Conservation (phyloP, 306 rosid species). For the Comarum palustre region DNA sequence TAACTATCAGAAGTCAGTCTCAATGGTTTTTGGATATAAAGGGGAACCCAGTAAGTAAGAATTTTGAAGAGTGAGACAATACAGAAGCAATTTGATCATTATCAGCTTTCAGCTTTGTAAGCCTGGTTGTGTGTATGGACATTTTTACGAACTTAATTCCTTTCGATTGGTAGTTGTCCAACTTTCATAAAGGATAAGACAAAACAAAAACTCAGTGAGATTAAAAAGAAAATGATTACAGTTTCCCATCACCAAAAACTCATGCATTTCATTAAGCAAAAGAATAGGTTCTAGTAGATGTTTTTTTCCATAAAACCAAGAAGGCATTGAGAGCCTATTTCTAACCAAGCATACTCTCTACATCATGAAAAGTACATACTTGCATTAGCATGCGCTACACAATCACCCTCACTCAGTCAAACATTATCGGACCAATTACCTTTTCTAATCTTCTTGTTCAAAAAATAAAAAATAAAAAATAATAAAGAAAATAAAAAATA, state of each 20-base stretch:
- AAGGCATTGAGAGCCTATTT: background rate
- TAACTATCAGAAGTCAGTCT: background rate
- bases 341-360: too few species aligned
- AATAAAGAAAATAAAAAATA: too few species aligned
- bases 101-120: conserved; percentile 1
- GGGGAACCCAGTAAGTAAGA: background rate
- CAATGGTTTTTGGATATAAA: background rate
- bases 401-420: background rate
- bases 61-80: background rate
- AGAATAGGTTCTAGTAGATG: too few species aligned
- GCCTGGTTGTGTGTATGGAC: background rate
- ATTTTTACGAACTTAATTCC: conserved; percentile 10
- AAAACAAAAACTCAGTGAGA: background rate
- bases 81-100: background rate
- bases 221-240: background rate
- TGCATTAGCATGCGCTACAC: background rate
- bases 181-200: background rate
- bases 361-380: too few species aligned
- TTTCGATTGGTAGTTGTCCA: background rate
- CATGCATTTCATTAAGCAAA: background rate
- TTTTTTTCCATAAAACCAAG: background rate
- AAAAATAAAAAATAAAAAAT: too few species aligned
- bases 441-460: too few species aligned
- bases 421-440: too few species aligned
- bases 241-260: background rate